Evolutionary conservation across 495 filamentous ascomycete species (phyloP).

Genomic region (Penicillium turbatum): DNA sequence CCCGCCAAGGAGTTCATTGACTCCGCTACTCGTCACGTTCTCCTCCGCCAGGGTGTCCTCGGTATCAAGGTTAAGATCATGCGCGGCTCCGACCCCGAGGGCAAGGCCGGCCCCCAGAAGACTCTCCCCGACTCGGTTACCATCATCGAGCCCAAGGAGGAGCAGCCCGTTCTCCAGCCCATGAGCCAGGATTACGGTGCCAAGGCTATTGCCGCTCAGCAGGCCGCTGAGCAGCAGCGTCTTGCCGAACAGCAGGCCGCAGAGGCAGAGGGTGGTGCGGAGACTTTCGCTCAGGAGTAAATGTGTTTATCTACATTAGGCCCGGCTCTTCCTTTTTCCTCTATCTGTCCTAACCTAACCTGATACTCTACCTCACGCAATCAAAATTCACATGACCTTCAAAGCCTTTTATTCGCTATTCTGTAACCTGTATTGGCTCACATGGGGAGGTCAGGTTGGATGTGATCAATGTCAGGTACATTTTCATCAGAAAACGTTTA

Average conservation of each 20-base stretch:
- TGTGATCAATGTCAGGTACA: neutral
- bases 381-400: slow-evolving; percentile 43
- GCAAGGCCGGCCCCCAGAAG: slow-evolving; percentile 96
- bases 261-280: slow-evolving; percentile 41
- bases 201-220: slow-evolving; percentile 85
- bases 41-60: slow-evolving; percentile 97
- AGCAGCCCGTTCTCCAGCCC: slow-evolving; percentile 87
- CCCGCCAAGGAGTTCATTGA: slow-evolving; percentile 99
- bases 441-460: neutral
- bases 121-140: slow-evolving; percentile 96
- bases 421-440: neutral
- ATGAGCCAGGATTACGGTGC: slow-evolving; percentile 97
- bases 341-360: slow-evolving; percentile 37
- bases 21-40: slow-evolving; percentile 94
- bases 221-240: slow-evolving; percentile 70
- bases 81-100: slow-evolving; percentile 98
- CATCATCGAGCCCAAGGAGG: slow-evolving; percentile 99
- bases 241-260: slow-evolving; percentile 57
- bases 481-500: neutral
- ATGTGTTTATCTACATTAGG: slow-evolving; percentile 29
- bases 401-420: slow-evolving; percentile 12
- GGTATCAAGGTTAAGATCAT: slow-evolving; percentile 99
- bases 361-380: slow-evolving; percentile 41
- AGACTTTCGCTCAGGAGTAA: slow-evolving; percentile 48
- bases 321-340: slow-evolving; percentile 31